Base-by-base conservation (phyloP, 1,284 basidiomycete genomes). In the Sphagnurus paluster region DNA sequence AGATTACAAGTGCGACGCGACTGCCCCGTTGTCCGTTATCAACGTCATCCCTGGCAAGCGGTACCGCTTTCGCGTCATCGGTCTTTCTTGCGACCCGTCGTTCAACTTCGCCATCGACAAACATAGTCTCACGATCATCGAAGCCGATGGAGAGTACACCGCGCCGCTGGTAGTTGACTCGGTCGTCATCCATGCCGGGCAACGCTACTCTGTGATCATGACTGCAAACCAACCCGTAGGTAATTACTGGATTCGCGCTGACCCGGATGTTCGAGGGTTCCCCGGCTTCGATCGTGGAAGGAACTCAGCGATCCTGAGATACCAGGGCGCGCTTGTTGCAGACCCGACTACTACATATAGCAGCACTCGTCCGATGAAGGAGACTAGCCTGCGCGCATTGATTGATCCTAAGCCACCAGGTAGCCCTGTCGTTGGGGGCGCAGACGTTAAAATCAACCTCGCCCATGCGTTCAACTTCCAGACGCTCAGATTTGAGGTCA, bases 211-310 rank as follows among this genome's bases (percentile, higher is more conserved):
- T 1, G 60, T 69, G 26, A 54, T 71, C 21, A 40, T 73, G 8
- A 57, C 58, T 17, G 70, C 72, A 4, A 62, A 72, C 49, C 63
- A 73, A 46, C 42, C 64, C 2, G 57, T 70, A 10, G 62, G 52
- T 30, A 74, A 75, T 49, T 75, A 75, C 52, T 76, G 69, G 74
- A 70, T 76, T 34, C 68, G 71, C 11, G 68, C 72, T 5, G 56
- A 66, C 23, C 72, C 74, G 2, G 69, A 54, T 26, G 67, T 48
- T 3, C 28, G 49, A 16, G 45, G 45, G 19, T 29, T 55, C 2
- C 46, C 54, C 1, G 64, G 61, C 2, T 74, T 69, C 51, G 46
- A 32, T 5, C 57, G 57, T 21, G 63, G 65, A 1, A 56, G 69
- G 38, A 72, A 72, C 49, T 69, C 66, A 21, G 74, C 70, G 5